Evolutionary conservation across 1,284 basidiomycete species (phyloP).

Genomic region (Pseudozyma pruni): DNA sequence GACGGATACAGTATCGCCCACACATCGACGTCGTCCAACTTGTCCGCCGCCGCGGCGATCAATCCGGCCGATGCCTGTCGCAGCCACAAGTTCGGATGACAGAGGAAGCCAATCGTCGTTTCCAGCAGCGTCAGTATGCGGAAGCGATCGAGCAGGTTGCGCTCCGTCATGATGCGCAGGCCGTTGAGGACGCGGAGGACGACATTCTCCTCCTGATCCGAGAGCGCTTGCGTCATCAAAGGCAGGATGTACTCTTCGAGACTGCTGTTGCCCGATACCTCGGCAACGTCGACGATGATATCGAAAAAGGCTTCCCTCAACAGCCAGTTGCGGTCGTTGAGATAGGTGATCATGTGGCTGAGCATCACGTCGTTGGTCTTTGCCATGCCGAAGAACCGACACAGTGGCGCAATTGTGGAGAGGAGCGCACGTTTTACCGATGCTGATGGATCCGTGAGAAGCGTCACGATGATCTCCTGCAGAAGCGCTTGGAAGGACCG

Average conservation of each 20-base stretch:
- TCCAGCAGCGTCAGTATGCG: conserved; percentile 94
- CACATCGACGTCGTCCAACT: conserved; percentile 76
- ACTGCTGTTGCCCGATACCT: conserved; percentile 66
- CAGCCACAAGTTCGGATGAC: conserved; percentile 97
- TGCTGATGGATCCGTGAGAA: conserved; percentile 72
- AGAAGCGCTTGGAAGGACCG: conserved; percentile 85
- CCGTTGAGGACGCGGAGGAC: conserved; percentile 86
- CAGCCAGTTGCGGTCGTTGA: conserved; percentile 92
- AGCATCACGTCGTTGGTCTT: conserved; percentile 93
- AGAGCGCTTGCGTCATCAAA: conserved; percentile 84
- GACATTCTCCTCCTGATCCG: conserved; percentile 93
- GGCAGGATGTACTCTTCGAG: conserved; percentile 82
- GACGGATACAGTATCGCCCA: conserved; percentile 97
- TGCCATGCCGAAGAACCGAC: conserved; percentile 89
- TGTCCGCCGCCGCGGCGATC: conserved; percentile 80
- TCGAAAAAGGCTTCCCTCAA: conserved; percentile 92
- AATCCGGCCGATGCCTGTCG: conserved; percentile 91
- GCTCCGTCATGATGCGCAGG: conserved; percentile 83
- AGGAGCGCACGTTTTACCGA: conserved; percentile 74
- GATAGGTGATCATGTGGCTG: conserved; percentile 97
- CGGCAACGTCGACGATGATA: conserved; percentile 89
- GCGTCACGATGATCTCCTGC: conserved; percentile 85
- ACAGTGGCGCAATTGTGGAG: conserved; percentile 83
- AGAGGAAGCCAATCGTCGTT: conserved; percentile 85
- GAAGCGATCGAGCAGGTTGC: conserved; percentile 87